Evolutionary conservation across 805 yeast genomes (phyloP).

Genomic region (Cyberlindnera xylosilytica): DNA sequence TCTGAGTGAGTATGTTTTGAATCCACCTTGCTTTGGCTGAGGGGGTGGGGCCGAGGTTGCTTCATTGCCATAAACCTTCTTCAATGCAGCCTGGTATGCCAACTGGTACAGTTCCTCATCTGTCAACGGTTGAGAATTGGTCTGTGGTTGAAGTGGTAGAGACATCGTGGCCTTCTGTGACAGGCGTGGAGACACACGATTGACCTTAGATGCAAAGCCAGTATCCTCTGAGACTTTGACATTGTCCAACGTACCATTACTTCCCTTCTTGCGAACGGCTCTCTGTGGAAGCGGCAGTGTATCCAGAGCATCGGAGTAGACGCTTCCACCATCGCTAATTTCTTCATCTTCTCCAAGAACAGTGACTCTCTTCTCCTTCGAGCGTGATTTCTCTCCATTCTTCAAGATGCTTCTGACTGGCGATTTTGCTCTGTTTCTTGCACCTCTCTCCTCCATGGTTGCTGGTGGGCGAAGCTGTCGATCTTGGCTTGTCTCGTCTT

Average conservation of each 20-base stretch:
- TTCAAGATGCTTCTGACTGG: constrained; percentile 18
- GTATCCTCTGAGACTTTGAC: constrained; percentile 14
- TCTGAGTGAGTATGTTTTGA: constrained; percentile 20
- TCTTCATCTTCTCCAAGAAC: constrained; percentile 18
- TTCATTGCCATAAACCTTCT: constrained; percentile 49
- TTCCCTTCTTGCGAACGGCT: constrained; percentile 3
- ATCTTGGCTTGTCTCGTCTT: background rate
- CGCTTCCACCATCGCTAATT: constrained; percentile 23
- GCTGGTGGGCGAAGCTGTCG: constrained; percentile 1
- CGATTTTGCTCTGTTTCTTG: constrained; percentile 3
- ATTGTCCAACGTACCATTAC: constrained; percentile 10
- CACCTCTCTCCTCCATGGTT: background rate
- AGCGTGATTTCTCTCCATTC: constrained; percentile 6
- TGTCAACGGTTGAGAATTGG: background rate
- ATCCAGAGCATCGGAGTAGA: constrained; percentile 25
- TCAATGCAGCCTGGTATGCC: constrained; percentile 55
- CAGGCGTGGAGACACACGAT: background rate
- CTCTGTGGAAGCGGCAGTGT: constrained; percentile 11
- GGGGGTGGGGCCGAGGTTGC: constrained; percentile 4
- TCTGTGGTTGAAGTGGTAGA: background rate
- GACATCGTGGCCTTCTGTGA: background rate
- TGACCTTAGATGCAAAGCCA: constrained; percentile 3
- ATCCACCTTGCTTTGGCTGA: constrained; percentile 10
- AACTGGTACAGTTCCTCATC: constrained; percentile 47
- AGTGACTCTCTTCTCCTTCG: constrained; percentile 10